Evolutionary conservation across 257 asterid species (phyloP).

Genomic region (Henckelia pumila): DNA sequence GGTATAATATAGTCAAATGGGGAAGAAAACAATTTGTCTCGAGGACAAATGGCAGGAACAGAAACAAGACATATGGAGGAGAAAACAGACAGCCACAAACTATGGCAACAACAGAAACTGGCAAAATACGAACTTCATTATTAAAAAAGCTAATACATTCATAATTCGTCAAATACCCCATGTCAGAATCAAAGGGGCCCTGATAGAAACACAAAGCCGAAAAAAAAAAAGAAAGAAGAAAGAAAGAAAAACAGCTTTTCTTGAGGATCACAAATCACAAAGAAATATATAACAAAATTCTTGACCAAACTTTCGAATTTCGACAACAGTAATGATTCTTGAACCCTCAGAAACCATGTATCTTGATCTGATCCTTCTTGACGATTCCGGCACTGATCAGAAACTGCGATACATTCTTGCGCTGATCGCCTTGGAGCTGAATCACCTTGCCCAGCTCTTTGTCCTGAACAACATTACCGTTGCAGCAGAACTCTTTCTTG

Average conservation of each 20-base stretch:
- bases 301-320: neutral
- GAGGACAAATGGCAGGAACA: neutral
- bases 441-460: conserved; percentile 76
- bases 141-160: conserved; percentile 4
- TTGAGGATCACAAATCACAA: no score
- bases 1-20: neutral
- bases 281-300: no score
- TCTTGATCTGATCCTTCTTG: conserved; percentile 73
- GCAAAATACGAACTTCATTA: neutral
- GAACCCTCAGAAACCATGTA: conserved; percentile 67
- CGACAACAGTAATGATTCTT: neutral
- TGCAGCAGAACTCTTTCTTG: conserved; percentile 82
- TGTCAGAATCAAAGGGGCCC: no score
- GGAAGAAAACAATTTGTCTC: no score
- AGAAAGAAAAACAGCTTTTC: no score
- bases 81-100: neutral
- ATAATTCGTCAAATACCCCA: conserved; percentile 10
- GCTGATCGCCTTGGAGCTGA: conserved; percentile 88
- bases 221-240: no score
- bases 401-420: conserved; percentile 75
- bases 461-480: conserved; percentile 83
- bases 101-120: neutral
- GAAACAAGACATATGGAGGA: neutral
- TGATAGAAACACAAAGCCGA: neutral
- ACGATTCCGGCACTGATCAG: conserved; percentile 51